Evolutionary conservation across 1,284 basidiomycete species (phyloP), one percentile per base, ranked within the genome.

Genomic region (Neolentinus lepideus): DNA sequence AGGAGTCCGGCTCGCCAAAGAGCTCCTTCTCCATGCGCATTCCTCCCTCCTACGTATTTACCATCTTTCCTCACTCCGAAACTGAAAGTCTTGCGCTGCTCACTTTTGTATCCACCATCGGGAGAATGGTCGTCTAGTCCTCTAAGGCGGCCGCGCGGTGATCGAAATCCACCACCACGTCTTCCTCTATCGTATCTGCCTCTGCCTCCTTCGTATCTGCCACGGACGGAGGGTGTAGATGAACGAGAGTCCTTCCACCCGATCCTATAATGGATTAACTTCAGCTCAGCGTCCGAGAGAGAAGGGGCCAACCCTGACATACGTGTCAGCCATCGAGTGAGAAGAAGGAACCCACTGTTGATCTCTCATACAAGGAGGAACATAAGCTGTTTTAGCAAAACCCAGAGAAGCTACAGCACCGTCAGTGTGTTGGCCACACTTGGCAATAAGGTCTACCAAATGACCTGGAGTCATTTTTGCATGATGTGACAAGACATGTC

Each of bases 11-110:
- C 61, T 97, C 94, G 54, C 97, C 97, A 67, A 89, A 99, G 46
- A 99, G 88, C 69, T 99, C 95, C 74, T 92, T 94, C 77, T 99
- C 95, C 61, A 94, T 80, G 64, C 93, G 87, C 67, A 77, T 96
- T 97, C 66, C 85, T 83, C 29, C 81, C 74, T 53, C 93, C 96
- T 19, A 85, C 68, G 71, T 99, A 97, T 66, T 84, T 79, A 62
- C 91, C 94, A 62, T 98, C 93, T 68, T 82, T 88, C 97, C 97
- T 99, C 46, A 71, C 72, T 56, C 96, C 96, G 64, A 70, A 83
- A 47, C 92, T 92, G 54, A 83, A 80, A 57, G 69, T 65, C 57
- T 85, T 81, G 56, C 73, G 66, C 51, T 80, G 76, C 58, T 77
- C 79, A 31, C 69, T 71, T 47, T 72, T 72, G 27, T 71, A 74